A percentile compares a stretch with the other conserved stretches of the same genome.
These are phyloP conservation scores for Epichloe uncinata DNA, from an alignment of 2,329 filamentous ascomycete genomes.

Conservation along the genomic window DNA sequence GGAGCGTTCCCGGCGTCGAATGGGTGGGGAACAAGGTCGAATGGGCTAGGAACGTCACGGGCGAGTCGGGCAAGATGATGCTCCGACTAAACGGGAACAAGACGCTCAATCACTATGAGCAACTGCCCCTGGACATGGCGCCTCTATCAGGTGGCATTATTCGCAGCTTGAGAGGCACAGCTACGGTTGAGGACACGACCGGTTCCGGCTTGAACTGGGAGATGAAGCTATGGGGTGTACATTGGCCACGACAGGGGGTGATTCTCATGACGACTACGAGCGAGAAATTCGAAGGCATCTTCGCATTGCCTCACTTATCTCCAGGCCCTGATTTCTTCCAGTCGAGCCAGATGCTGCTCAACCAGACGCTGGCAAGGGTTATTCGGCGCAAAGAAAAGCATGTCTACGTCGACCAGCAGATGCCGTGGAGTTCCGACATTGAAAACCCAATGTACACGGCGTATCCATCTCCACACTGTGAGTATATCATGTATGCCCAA, in stretches of 20 bases:
- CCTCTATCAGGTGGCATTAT: conserved; percentile 38
- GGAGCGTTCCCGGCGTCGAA: conserved; percentile 48
- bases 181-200: conserved; percentile 60
- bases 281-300: conserved; percentile 87
- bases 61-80: conserved; percentile 52
- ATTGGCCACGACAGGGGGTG: conserved; percentile 70
- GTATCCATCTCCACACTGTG: conserved; percentile 61
- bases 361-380: conserved; percentile 54
- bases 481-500: conserved; percentile 79
- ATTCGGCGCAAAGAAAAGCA: conserved; percentile 51
- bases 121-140: conserved; percentile 19
- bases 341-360: conserved; percentile 51
- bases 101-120: conserved; percentile 31
- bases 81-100: conserved; percentile 49
- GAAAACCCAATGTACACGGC: conserved; percentile 46
- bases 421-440: conserved; percentile 65
- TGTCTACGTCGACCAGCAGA: conserved; percentile 40
- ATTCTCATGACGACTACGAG: conserved; percentile 80
- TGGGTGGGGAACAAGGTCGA: conserved; percentile 46
- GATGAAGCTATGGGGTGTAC: conserved; percentile 68
- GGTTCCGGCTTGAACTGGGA: conserved; percentile 60
- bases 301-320: conserved; percentile 73
- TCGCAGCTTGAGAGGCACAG: conserved; percentile 54
- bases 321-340: conserved; percentile 43
- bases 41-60: conserved; percentile 74